These are phyloP conservation scores for Zelonia costaricensis DNA, from an alignment of 208 protist species.

Conservation along the genomic window DNA sequence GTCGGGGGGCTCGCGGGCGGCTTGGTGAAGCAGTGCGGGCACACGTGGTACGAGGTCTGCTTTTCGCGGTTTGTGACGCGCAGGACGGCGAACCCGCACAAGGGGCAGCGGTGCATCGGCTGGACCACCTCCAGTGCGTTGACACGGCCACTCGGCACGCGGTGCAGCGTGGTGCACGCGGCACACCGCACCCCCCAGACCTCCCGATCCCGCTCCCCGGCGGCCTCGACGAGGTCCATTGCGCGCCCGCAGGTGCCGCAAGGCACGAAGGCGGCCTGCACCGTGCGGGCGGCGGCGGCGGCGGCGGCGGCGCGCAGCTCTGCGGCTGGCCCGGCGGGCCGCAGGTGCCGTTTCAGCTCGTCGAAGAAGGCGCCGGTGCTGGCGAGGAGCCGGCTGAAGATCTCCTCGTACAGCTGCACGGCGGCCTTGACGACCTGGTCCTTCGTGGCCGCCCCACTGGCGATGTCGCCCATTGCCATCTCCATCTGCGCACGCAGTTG, in stretches of 20 bases:
- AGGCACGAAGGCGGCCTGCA: constrained; percentile 19
- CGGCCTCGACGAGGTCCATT: constrained; percentile 66
- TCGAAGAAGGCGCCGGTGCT: constrained; percentile 49
- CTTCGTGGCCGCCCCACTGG: constrained; percentile 69
- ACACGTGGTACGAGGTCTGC: constrained; percentile 73
- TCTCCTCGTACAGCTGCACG: constrained; percentile 75
- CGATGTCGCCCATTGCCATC: constrained; percentile 89
- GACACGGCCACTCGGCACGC: constrained; percentile 59
- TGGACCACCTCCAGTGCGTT: constrained; percentile 42
- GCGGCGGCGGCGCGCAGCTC: too few relatives aligned
- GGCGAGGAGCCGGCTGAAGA: constrained; percentile 66
- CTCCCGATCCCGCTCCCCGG: constrained; percentile 42
- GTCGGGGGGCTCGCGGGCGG: constrained; percentile 38
- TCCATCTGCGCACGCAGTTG: constrained; percentile 94
- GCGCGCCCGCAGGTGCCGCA: constrained; percentile 52
- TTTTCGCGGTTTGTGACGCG: constrained; percentile 69
- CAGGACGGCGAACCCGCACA: constrained; percentile 73
- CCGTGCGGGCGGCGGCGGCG: background rate
- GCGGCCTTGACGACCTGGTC: constrained; percentile 79
- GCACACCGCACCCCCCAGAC: constrained; percentile 50
- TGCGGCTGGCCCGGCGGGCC: too few relatives aligned
- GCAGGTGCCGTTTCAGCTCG: constrained; percentile 54
- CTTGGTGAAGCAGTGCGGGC: constrained; percentile 76
- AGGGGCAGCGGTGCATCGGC: constrained; percentile 47
- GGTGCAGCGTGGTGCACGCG: constrained; percentile 40